Evolutionary conservation across 2,329 filamentous ascomycete species (phyloP).

Genomic region (Cladosporium sp.): DNA sequence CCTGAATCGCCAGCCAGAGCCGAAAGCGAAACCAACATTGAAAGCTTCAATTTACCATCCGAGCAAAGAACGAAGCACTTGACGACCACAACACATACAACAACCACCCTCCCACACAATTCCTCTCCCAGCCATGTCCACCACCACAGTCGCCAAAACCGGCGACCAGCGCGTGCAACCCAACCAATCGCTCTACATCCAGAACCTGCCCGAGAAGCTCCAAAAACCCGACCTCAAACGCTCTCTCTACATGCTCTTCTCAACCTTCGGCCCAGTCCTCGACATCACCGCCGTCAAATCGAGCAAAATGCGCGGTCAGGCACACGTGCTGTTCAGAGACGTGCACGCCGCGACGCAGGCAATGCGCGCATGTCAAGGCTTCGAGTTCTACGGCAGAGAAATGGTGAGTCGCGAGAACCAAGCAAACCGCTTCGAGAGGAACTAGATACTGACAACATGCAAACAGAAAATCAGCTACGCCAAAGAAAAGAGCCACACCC

Average conservation of each 20-base stretch:
- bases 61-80: no score
- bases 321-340: slow-evolving; percentile 87
- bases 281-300: slow-evolving; percentile 90
- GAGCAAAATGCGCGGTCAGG: slow-evolving; percentile 89
- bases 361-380: slow-evolving; percentile 81
- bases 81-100: background rate
- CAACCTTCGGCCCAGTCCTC: slow-evolving; percentile 86
- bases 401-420: slow-evolving; percentile 58
- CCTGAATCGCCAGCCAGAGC: no score
- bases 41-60: no score
- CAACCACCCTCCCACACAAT: background rate
- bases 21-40: no score
- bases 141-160: slow-evolving; percentile 9
- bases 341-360: slow-evolving; percentile 89
- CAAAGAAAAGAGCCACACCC: slow-evolving; percentile 80
- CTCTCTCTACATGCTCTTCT: slow-evolving; percentile 87
- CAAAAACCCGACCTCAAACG: slow-evolving; percentile 83
- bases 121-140: background rate
- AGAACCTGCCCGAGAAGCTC: slow-evolving; percentile 84
- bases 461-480: slow-evolving; percentile 82
- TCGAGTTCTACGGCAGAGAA: slow-evolving; percentile 77
- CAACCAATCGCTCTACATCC: slow-evolving; percentile 70
- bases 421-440: background rate
- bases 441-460: background rate
- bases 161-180: slow-evolving; percentile 14